Conservation (phyloP, 1,139 yeast genomes). For the Torulaspora globosa region DNA sequence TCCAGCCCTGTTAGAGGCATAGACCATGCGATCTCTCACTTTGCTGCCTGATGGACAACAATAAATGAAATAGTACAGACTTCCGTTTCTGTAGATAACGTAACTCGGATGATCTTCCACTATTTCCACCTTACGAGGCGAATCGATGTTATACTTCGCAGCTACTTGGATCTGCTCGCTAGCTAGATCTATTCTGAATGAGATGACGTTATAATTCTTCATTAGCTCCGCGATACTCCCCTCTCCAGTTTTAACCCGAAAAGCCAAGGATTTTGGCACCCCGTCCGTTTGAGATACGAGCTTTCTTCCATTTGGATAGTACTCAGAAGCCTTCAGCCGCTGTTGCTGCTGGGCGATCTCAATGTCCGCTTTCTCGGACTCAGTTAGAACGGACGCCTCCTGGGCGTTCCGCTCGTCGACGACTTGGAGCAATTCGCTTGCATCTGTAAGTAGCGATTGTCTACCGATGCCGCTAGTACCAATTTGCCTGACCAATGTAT, state of each 20-base stretch:
- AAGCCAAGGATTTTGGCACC: slow-evolving; percentile 31
- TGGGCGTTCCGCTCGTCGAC: slow-evolving; percentile 25
- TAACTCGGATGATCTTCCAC: slow-evolving; percentile 51
- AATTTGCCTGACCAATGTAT: slow-evolving; percentile 64
- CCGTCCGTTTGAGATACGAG: slow-evolving; percentile 34
- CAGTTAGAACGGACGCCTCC: slow-evolving; percentile 47
- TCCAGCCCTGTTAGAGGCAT: slow-evolving; percentile 78
- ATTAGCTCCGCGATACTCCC: slow-evolving; percentile 25
- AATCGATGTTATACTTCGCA: slow-evolving; percentile 19
- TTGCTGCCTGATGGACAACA: slow-evolving; percentile 88
- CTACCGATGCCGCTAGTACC: slow-evolving; percentile 64
- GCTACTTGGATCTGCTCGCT: slow-evolving; percentile 39
- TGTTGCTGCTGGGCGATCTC: slow-evolving; percentile 31
- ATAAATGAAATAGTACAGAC: slow-evolving; percentile 52
- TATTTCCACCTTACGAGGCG: slow-evolving; percentile 36
- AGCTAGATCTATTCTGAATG: slow-evolving; percentile 39
- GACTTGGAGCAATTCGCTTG: slow-evolving; percentile 49
- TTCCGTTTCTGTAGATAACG: slow-evolving; percentile 44
- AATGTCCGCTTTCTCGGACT: slow-evolving; percentile 47
- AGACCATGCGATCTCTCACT: slow-evolving; percentile 88
- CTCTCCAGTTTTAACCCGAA: slow-evolving; percentile 31
- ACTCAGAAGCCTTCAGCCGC: slow-evolving; percentile 18
- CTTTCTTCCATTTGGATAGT: slow-evolving; percentile 20
- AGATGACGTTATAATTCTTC: slow-evolving; percentile 31
- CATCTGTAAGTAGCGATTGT: slow-evolving; percentile 53